Percentiles rank a stretch among this genome's conserved stretches.
Evolutionary conservation across 176 grass and related monocot species (phyloP).

Genomic region (Thalia dealbata): DNA sequence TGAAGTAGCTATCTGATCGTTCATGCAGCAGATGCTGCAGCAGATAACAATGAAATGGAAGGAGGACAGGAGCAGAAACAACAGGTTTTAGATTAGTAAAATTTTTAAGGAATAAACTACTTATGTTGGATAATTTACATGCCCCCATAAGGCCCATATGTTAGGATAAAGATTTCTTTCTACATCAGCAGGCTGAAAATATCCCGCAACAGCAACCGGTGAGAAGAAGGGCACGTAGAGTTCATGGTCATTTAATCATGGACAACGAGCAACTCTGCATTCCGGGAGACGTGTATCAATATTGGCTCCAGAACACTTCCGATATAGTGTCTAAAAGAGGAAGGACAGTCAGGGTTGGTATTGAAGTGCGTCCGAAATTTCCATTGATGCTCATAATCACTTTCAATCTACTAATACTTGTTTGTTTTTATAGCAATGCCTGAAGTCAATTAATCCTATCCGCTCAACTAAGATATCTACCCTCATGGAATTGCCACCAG

Average conservation of each 20-base stretch:
- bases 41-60: constrained; percentile 1
- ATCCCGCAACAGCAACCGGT: constrained; percentile 22
- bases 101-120: background rate
- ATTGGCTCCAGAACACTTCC: constrained; percentile 70
- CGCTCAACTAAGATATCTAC: constrained; percentile 32
- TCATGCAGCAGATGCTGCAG: constrained; percentile 34
- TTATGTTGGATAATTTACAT: background rate
- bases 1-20: background rate
- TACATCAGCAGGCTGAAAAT: constrained; percentile 3
- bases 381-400: background rate
- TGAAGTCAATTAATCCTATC: constrained; percentile 36
- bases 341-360: constrained; percentile 47
- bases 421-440: constrained; percentile 22
- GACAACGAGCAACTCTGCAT: constrained; percentile 62
- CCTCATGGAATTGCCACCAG: constrained; percentile 55
- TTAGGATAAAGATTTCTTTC: background rate
- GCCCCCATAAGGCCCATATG: too few relatives aligned
- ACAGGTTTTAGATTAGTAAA: constrained; percentile 27
- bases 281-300: constrained; percentile 57
- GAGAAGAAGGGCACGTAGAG: constrained; percentile 30
- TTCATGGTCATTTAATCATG: constrained; percentile 26
- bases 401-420: background rate
- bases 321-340: constrained; percentile 50
- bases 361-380: constrained; percentile 1
- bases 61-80: constrained; percentile 35